A percentile compares a stretch with the other conserved stretches of the same genome.
Conservation (phyloP, 176 grass and related monocot genomes). For the Oryza longistaminata region DNA sequence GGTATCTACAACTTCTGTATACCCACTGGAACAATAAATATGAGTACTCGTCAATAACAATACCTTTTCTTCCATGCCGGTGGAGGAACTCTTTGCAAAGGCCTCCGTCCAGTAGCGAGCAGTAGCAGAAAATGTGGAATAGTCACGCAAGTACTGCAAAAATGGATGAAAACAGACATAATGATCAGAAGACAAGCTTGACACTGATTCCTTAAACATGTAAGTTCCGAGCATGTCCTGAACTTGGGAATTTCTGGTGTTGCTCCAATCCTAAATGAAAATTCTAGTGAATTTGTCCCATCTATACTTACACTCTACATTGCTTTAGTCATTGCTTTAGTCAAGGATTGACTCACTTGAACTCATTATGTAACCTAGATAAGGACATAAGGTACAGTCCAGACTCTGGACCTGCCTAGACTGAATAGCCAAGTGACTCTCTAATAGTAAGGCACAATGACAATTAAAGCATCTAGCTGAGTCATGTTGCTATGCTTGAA, state of each 20-base stretch:
- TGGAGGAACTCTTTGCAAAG: constrained; percentile 75
- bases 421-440: constrained; percentile 6
- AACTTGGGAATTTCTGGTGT: not conserved
- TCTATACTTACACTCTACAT: not conserved
- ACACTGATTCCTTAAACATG: not conserved
- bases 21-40: not conserved
- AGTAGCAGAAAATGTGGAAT: constrained; percentile 69
- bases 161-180: constrained; percentile 1
- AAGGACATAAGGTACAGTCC: not conserved
- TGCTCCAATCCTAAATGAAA: constrained; percentile 3
- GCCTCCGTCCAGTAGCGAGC: constrained; percentile 96
- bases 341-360: not conserved
- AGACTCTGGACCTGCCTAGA: not conserved
- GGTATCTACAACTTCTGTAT: not conserved
- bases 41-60: not conserved
- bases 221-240: not conserved
- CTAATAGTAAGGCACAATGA: not conserved
- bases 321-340: not conserved
- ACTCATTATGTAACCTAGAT: not conserved
- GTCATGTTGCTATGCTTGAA: not conserved
- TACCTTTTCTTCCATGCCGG: constrained; percentile 95
- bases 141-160: constrained; percentile 72
- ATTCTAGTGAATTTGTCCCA: not conserved
- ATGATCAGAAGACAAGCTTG: not conserved
- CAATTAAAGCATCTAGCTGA: not conserved